Base-by-base conservation (phyloP, 2,329 filamentous ascomycete genomes). In the Paraphaeosphaeria sporulosa region DNA sequence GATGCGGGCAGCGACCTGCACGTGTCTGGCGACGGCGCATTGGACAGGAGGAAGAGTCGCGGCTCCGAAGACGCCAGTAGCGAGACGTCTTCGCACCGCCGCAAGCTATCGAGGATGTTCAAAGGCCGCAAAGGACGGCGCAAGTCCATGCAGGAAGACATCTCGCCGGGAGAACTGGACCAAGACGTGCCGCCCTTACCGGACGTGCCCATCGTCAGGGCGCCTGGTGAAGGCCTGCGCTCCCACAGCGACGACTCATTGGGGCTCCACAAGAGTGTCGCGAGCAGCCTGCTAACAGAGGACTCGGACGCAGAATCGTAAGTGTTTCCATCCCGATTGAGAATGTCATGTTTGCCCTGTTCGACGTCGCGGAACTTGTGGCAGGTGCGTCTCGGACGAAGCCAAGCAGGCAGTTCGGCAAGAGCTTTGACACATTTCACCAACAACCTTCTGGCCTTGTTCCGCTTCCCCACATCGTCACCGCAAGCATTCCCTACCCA, bases 41-140 rank as follows among this genome's bases (percentile, higher is more conserved):
- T 80, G 38, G 80, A 79, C 68, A 78, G 72, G 64, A 70, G 79
- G 59, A 78, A 71, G 59, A 74, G 76, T 36, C 74, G 78, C 53
- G 68, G 67, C 54, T 79, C 78, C n/a, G 80, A 81, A 47, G 78
- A 78, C 56, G 70, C 66, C 43, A 68, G 70, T 61, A 78, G 77
- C 66, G 78, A 78, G 68, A 76, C 76, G 50, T 81, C 71, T 30
- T 70, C 70, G 34, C 71, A 72, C 55, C 70, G 66, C 60, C 81
- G 78, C 65, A 82, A 83, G 55, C 80, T 88, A 63, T 83, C 85
- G 12, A 85, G 83, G 64, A 73, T 87, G 58, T 80, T 86, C 70
- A 81, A 81, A 59, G 82, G 81, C 64, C 81, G 83, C 66, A 43
- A 46, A 30, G 10, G 40, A 55, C 69, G 71, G 60, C 71, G 68